Percentiles rank a stretch among this genome's conserved stretches.
phyloP scores from a whole-genome alignment of 2,329 filamentous ascomycete species.

The Aaosphaeria arxii region DNA sequence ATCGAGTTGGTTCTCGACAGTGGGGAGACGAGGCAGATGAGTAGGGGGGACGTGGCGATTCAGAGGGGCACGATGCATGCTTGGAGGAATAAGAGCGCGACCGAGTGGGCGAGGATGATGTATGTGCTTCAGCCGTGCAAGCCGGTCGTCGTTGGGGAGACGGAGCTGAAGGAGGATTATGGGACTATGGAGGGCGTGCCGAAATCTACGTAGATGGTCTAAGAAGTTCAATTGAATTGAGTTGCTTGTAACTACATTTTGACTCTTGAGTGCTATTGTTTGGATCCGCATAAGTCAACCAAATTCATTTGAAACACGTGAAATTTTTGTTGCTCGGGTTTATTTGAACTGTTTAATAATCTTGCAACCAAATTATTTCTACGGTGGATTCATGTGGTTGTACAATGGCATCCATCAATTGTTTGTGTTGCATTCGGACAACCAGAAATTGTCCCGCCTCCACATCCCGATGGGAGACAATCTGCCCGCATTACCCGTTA shows the following conservation, averaged over 20 bases:
- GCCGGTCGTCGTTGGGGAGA: slow-evolving; percentile 21
- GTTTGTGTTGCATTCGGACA: too few relatives aligned
- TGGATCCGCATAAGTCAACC: not conserved
- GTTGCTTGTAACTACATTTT: not conserved
- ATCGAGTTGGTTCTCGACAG: slow-evolving; percentile 35
- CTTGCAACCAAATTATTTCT: not conserved
- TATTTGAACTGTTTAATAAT: not conserved
- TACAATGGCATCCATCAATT: too few relatives aligned
- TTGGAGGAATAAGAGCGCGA: slow-evolving; percentile 30
- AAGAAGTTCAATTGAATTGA: not conserved
- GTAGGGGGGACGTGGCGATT: slow-evolving; percentile 33
- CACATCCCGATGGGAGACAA: too few relatives aligned
- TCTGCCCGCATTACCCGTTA: too few relatives aligned
- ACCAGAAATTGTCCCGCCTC: too few relatives aligned
- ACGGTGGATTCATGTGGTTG: too few relatives aligned
- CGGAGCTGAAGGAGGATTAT: slow-evolving; percentile 25
- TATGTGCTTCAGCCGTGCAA: slow-evolving; percentile 29
- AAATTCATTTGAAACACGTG: too few relatives aligned
- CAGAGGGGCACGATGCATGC: slow-evolving; percentile 39
- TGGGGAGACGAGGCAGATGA: slow-evolving; percentile 33
- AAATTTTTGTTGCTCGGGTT: not conserved
- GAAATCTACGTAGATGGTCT: slow-evolving; percentile 14
- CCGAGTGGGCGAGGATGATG: slow-evolving; percentile 28
- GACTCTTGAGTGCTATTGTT: not conserved
- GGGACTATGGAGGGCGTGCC: slow-evolving; percentile 30